These are phyloP conservation scores for Amphirosellinia nigrospora DNA, from an alignment of 495 filamentous ascomycete species.

Conservation along the genomic window DNA sequence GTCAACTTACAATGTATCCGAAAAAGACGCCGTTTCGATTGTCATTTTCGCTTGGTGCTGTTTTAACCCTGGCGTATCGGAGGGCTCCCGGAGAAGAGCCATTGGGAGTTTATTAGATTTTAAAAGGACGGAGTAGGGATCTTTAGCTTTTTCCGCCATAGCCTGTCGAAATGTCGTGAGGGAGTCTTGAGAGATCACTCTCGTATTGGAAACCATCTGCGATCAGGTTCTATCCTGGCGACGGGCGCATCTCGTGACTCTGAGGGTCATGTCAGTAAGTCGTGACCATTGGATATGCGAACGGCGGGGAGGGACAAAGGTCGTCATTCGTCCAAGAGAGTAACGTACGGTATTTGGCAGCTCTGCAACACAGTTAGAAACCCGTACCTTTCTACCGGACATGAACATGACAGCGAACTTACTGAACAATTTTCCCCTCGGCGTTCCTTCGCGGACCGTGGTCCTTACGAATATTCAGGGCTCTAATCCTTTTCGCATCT, in stretches of 20 bases:
- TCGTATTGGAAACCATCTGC: constrained; percentile 72
- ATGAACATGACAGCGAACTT: background rate
- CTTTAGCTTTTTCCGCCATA: constrained; percentile 84
- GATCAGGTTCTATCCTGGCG: constrained; percentile 90
- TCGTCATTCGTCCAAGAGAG: background rate
- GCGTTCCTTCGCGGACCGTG: constrained; percentile 76
- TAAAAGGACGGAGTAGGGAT: constrained; percentile 90
- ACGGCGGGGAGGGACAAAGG: background rate
- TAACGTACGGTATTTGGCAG: constrained; percentile 71
- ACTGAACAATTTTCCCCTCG: constrained; percentile 71
- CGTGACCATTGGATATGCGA: background rate
- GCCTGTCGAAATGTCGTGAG: constrained; percentile 83
- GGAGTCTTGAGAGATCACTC: constrained; percentile 67
- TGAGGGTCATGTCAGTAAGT: constrained; percentile 39
- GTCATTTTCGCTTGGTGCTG: constrained; percentile 94
- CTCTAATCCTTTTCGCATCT: constrained; percentile 83
- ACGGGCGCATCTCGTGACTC: constrained; percentile 71
- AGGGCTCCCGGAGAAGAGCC: constrained; percentile 71
- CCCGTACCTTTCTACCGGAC: too few species aligned
- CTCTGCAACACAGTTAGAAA: constrained; percentile 32
- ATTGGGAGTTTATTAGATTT: constrained; percentile 95
- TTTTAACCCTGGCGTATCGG: constrained; percentile 74
- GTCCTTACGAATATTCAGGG: constrained; percentile 85
- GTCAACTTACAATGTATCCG: too few species aligned
- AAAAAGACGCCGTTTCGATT: constrained; percentile 83